Evolutionary conservation across 495 filamentous ascomycete species (phyloP), one percentile per base, ranked within the genome.

Genomic region (Letharia columbiana): DNA sequence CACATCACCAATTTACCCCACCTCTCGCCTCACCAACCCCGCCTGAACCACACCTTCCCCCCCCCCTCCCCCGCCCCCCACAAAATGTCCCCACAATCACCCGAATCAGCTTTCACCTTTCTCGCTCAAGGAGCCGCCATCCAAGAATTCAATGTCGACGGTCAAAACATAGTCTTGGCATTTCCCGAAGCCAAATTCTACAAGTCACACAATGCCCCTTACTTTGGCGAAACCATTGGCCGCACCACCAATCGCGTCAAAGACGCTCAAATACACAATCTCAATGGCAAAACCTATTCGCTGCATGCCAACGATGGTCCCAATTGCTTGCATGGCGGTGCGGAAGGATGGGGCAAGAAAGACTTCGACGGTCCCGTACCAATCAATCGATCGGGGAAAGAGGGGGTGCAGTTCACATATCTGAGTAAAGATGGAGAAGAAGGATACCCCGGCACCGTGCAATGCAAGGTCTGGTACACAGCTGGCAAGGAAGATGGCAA

Each of bases 151-250:
- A 81, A 77, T 56, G 82, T 98, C 62, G 86, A 79, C 60, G 86
- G 83, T 62, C 77, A 84, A 69, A 92, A 96, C 78, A 94, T 98
- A 68, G 93, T 96, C 23, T 87, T 91, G 70, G 84, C 84, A 56
- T 96, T 96, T 81, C 85, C 88, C 4, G 85, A 79, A 31, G 85
- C 87, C 56, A 81, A 85, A 3, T 81, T 85, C 59, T 97, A 97
- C 78, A 81, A 83, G 65, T 73, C 81, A 56, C 78, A 90, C 78
- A 92, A 96, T 77, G 75, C 75, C 23, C 86, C 90, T 23, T 90
- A 85, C 80, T 96, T 95, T 71, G 93, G 93, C 67, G 92, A 91
- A 73, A 97, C 90, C 47, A 96, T 98, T 72, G 93, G 93, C 31
- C 89, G 93, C 41, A 84, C 94, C 13, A 91, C 91, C 58, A 98